Percentiles rank a stretch among this genome's conserved stretches.
These are phyloP conservation scores for Phoenix dactylifera DNA, from an alignment of 176 grass and related monocot species.

Conservation along the genomic window DNA sequence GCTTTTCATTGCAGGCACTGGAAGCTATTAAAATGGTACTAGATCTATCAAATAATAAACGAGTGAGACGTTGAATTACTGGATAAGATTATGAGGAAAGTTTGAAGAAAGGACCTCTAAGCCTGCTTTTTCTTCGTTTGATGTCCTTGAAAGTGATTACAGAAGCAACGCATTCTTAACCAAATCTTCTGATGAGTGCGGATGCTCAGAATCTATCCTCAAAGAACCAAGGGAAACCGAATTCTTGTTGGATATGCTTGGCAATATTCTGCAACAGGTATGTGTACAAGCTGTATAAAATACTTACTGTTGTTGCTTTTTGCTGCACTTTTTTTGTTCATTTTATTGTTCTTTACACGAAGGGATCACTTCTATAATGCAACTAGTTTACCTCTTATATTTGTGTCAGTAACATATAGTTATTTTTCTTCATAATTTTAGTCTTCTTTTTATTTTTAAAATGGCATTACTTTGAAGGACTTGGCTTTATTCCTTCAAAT, in stretches of 20 bases:
- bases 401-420: too few relatives aligned
- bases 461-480: too few relatives aligned
- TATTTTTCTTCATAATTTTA: too few relatives aligned
- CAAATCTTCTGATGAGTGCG: constrained; percentile 26
- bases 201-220: constrained; percentile 4
- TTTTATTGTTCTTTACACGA: not conserved
- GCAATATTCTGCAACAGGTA: constrained; percentile 75
- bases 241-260: constrained; percentile 67
- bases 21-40: constrained; percentile 80
- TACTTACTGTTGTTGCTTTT: constrained; percentile 13
- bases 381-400: too few relatives aligned
- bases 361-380: too few relatives aligned
- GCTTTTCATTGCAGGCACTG: constrained; percentile 51
- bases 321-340: not conserved
- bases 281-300: constrained; percentile 14
- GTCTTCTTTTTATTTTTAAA: too few relatives aligned
- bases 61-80: constrained; percentile 50
- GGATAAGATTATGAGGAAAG: constrained; percentile 50
- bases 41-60: constrained; percentile 57
- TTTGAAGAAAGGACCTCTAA: constrained; percentile 38
- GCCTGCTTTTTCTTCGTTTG: constrained; percentile 15
- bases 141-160: constrained; percentile 6
- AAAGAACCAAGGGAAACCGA: constrained; percentile 36
- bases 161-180: constrained; percentile 23
- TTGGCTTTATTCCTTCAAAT: too few relatives aligned